Evolutionary conservation across 2,329 filamentous ascomycete species (phyloP).

Genomic region (Diaporthe sp.): DNA sequence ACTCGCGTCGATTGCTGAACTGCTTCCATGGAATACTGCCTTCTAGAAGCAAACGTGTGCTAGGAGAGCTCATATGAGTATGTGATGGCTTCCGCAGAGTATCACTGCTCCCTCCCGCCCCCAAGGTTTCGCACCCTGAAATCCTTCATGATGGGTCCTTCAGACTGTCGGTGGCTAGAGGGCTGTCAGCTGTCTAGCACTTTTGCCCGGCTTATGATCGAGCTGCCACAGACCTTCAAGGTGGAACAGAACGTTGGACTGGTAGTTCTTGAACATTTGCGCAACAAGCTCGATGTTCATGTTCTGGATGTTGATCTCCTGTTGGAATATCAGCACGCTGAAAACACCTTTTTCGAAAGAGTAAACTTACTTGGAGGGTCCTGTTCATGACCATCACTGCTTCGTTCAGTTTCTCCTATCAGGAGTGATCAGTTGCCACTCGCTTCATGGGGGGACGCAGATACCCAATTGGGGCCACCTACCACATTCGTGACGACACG

Average conservation of each 20-base stretch:
- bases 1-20: not conserved
- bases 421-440: slow-evolving; percentile 26
- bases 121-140: no score
- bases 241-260: slow-evolving; percentile 97
- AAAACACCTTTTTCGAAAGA: not conserved
- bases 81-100: not conserved
- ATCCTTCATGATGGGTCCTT: slow-evolving; percentile 75
- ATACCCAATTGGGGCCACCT: slow-evolving; percentile 40
- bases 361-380: slow-evolving; percentile 76
- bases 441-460: not conserved
- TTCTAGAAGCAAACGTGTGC: not conserved
- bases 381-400: slow-evolving; percentile 93
- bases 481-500: slow-evolving; percentile 98
- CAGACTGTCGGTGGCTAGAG: slow-evolving; percentile 81
- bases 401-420: slow-evolving; percentile 96
- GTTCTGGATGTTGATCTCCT: slow-evolving; percentile 99
- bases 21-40: not conserved
- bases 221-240: slow-evolving; percentile 77
- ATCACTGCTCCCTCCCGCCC: not conserved
- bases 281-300: slow-evolving; percentile 99
- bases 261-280: slow-evolving; percentile 99
- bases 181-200: not conserved
- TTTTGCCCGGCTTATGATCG: no score
- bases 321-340: not conserved
- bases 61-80: not conserved